These are phyloP conservation scores for Ampelomyces quisqualis DNA, from an alignment of 2,329 filamentous ascomycete genomes.

Conservation along the genomic window DNA sequence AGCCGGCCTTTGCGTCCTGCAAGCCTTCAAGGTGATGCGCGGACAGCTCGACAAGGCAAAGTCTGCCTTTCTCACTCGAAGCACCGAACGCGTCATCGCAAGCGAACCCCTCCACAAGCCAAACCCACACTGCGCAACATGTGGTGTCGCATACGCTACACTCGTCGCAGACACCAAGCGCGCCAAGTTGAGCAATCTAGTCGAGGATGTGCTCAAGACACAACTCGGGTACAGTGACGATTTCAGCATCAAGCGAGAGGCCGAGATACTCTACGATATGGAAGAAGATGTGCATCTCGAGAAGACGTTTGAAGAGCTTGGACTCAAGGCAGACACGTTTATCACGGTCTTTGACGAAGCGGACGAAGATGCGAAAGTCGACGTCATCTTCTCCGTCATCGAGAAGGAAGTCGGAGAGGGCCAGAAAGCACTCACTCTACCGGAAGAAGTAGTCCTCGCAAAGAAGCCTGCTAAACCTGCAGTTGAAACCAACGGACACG, in stretches of 20 bases:
- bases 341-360: conserved; percentile 82
- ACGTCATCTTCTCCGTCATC: conserved; percentile 72
- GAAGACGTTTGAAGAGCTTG: conserved; percentile 77
- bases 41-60: conserved; percentile 67
- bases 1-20: conserved; percentile 85
- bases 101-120: conserved; percentile 61
- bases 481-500: conserved; percentile 33
- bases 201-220: conserved; percentile 69
- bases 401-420: conserved; percentile 51
- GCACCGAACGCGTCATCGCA: conserved; percentile 59
- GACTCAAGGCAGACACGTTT: conserved; percentile 71
- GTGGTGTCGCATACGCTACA: conserved; percentile 69
- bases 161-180: conserved; percentile 67
- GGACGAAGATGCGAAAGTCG: conserved; percentile 74
- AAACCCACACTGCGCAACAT: conserved; percentile 81
- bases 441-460: conserved; percentile 50
- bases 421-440: conserved; percentile 58
- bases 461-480: conserved; percentile 46
- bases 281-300: conserved; percentile 83
- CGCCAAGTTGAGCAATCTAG: conserved; percentile 76
- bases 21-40: conserved; percentile 86
- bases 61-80: conserved; percentile 82
- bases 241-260: conserved; percentile 72
- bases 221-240: conserved; percentile 79
- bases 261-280: conserved; percentile 75